Evolutionary conservation across 345 rosid species (phyloP), one percentile per base, ranked within the genome.

Genomic region (Populus simonii): DNA sequence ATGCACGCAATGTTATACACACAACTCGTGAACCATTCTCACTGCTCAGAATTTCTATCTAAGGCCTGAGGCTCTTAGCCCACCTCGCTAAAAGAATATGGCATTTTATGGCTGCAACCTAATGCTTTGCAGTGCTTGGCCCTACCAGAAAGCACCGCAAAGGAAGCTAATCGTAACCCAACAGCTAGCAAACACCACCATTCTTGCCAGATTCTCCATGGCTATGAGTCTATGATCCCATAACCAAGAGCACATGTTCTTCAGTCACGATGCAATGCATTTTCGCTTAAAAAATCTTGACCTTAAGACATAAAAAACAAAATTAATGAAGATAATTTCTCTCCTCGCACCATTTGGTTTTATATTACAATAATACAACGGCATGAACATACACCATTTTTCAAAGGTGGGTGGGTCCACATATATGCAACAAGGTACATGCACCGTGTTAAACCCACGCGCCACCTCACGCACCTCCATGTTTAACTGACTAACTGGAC

Each of bases 381-480:
- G 36, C 29, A 68, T 38, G 79, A 43, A 29, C 68, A 31, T 39
- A n/a, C 51, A 66, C 25, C 70, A 36, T 4, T 18, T 62, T 76
- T 68, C 69, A 66, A 25, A 22, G 57, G 76, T 41, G 15, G 15
- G 47, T 47, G 71, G 81, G 74, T 53, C 81, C 79, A 27, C 29
- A 29, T 36, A 72, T 35, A 10, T n/a, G 61, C 61, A 20, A 29
- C 31, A n/a, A 23, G 27, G 51, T 2, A 33, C 74, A 68, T 38
- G 22, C 31, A 69, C 38, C 33, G 1, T 33, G 27, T 29, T 47
- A 31, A 25, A 13, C n/a, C 17, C 57, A 79, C 78, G 82, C 78
- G 78, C 78, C 77, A 55, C 77, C 61, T 9, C 68, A 79, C 70
- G 70, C 74, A 31, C 69, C 70, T 8, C 80, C 75, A 12, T 55